phyloP scores from a whole-genome alignment of 106 monocot genomes.

The Dendrobium catenatum region DNA sequence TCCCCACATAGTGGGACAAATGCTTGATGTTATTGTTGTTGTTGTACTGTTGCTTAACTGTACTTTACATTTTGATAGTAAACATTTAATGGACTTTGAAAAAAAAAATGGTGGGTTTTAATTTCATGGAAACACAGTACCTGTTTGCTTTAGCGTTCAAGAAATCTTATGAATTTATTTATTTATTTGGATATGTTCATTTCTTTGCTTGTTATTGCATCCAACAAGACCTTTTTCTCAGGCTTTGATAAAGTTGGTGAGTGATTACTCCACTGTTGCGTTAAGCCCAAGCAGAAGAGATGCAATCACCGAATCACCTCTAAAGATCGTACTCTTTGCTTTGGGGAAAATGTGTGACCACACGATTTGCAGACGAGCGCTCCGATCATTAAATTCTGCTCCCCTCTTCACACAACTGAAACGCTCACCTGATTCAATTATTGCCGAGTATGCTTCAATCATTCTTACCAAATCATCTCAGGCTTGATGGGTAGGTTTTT shows the following conservation, averaged over 20 bases:
- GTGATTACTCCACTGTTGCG: conserved; percentile 50
- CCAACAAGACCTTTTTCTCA: conserved; percentile 5
- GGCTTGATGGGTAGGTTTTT: conserved; percentile 6
- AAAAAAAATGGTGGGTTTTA: neutral
- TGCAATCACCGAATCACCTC: conserved; percentile 58
- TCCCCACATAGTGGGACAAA: too few species aligned
- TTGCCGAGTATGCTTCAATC: conserved; percentile 49
- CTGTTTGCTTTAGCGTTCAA: too few species aligned
- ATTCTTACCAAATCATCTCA: conserved; percentile 50
- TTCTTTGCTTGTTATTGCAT: neutral
- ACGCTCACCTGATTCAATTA: conserved; percentile 48
- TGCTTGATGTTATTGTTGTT: too few species aligned
- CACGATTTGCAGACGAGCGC: conserved; percentile 50
- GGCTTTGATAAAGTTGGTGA: conserved; percentile 75
- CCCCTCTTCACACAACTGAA: conserved; percentile 45
- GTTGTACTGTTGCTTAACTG: neutral
- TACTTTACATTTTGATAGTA: neutral
- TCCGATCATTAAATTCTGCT: conserved; percentile 62
- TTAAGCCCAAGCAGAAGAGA: conserved; percentile 71
- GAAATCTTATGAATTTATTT: too few species aligned
- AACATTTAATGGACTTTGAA: too few species aligned
- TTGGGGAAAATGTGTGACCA: conserved; percentile 90
- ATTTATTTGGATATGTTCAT: too few species aligned
- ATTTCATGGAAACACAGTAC: too few species aligned
- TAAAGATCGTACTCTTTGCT: conserved; percentile 73